A percentile compares a stretch with the other conserved stretches of the same genome.
Conservation (phyloP, 1,284 basidiomycete genomes). For the Austroboletus sp. region DNA sequence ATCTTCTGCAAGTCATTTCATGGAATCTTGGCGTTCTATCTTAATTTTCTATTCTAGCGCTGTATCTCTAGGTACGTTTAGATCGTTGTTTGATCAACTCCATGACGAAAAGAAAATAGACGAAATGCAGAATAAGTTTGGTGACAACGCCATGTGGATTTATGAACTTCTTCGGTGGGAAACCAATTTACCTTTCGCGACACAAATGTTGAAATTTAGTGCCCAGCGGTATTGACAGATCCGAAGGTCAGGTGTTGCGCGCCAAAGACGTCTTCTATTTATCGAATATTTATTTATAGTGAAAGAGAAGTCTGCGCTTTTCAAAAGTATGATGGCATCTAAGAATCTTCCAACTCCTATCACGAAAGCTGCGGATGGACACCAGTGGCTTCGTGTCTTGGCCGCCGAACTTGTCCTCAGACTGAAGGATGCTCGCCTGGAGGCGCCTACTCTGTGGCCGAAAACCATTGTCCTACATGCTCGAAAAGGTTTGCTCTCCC, state of each 20-base stretch:
- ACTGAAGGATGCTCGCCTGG: slow-evolving; percentile 74
- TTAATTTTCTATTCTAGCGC: slow-evolving; percentile 30
- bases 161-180: slow-evolving; percentile 72
- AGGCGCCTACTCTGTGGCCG: slow-evolving; percentile 79
- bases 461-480: slow-evolving; percentile 80
- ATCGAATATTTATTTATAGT: slow-evolving; percentile 42
- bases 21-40: background rate
- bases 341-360: slow-evolving; percentile 84
- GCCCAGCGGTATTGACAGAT: slow-evolving; percentile 78
- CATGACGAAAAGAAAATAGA: slow-evolving; percentile 35
- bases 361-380: slow-evolving; percentile 64
- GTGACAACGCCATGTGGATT: slow-evolving; percentile 83
- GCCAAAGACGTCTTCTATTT: background rate
- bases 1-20: slow-evolving; percentile 60
- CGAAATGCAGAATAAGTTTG: slow-evolving; percentile 79
- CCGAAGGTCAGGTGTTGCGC: slow-evolving; percentile 57
- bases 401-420: slow-evolving; percentile 84
- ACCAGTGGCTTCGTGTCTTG: slow-evolving; percentile 87
- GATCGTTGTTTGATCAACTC: background rate
- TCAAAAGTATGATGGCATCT: slow-evolving; percentile 89
- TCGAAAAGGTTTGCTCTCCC: slow-evolving; percentile 48
- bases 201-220: background rate
- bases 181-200: background rate
- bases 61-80: slow-evolving; percentile 42
- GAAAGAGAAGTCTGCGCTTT: slow-evolving; percentile 73